Conservation (phyloP, 2,329 filamentous ascomycete species). For the Neonectria sp. region DNA sequence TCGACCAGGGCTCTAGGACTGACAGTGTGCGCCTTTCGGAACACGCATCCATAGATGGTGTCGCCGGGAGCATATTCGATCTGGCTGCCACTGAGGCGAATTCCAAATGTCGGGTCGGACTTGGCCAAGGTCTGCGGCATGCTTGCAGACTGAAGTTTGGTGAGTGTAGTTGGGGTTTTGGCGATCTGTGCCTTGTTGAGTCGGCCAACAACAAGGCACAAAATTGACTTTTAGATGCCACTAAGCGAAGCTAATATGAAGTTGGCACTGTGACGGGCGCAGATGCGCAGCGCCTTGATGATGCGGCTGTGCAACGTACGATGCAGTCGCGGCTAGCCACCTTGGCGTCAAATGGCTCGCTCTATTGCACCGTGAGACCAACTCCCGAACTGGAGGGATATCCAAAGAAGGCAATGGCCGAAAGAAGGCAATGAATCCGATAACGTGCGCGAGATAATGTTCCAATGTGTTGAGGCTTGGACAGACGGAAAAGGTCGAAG, state of each 20-base stretch:
- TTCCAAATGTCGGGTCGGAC: slow-evolving; percentile 18
- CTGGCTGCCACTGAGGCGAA: slow-evolving; percentile 22
- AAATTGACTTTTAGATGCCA: neutral
- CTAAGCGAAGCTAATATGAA: too few relatives aligned
- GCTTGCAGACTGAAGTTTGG: neutral
- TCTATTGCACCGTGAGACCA: neutral
- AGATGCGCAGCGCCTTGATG: neutral
- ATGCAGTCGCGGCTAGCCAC: neutral
- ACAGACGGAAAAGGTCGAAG: neutral
- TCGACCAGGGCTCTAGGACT: slow-evolving; percentile 38
- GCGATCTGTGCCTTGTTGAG: neutral
- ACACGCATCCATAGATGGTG: slow-evolving; percentile 46
- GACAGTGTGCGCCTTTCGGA: slow-evolving; percentile 38
- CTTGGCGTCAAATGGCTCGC: neutral
- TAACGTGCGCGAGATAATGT: neutral
- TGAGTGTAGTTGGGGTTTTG: neutral
- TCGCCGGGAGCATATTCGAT: slow-evolving; percentile 42
- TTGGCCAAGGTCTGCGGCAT: slow-evolving; percentile 18
- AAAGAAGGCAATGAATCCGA: neutral
- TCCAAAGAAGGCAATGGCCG: neutral
- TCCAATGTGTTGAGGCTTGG: neutral
- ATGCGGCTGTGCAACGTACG: neutral
- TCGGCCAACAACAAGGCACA: neutral
- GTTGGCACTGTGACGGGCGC: neutral
- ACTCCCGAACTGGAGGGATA: neutral